Conservation (phyloP, 345 rosid species). For the Cardamine occulta region DNA sequence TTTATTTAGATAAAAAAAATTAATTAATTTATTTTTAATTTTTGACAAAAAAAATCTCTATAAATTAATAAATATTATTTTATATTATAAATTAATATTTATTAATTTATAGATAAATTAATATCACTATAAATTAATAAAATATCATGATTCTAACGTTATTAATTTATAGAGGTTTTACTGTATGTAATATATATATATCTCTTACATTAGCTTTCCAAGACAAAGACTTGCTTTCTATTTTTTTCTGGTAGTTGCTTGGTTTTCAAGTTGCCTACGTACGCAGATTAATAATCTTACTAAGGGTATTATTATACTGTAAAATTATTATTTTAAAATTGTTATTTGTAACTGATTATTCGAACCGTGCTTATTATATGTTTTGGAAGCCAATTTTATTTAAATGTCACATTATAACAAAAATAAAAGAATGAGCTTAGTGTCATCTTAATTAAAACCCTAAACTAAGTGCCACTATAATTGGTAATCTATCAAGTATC, state of each 20-base stretch:
- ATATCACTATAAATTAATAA: too few relatives aligned
- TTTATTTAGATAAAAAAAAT: too few relatives aligned
- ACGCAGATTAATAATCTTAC: background rate
- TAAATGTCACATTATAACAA: background rate
- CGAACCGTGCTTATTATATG: background rate
- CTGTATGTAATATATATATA: background rate
- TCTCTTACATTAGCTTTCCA: background rate
- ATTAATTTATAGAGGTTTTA: too few relatives aligned
- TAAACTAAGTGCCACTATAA: background rate
- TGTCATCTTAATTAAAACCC: background rate
- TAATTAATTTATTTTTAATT: too few relatives aligned
- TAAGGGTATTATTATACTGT: background rate
- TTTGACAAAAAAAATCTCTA: too few relatives aligned
- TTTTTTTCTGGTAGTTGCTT: slow-evolving; percentile 35
- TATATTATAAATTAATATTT: too few relatives aligned
- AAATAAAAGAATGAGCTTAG: background rate
- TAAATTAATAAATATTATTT: too few relatives aligned
- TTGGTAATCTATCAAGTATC: background rate
- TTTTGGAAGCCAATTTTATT: background rate
- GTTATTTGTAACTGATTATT: background rate
- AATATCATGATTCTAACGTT: too few relatives aligned
- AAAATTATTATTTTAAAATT: background rate
- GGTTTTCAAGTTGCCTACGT: slow-evolving; percentile 31
- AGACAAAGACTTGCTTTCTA: slow-evolving; percentile 29
- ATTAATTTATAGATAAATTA: too few relatives aligned